Evolutionary conservation across 768 basidiomycete species (phyloP).

Genomic region (Rossbeevera mucosa): DNA sequence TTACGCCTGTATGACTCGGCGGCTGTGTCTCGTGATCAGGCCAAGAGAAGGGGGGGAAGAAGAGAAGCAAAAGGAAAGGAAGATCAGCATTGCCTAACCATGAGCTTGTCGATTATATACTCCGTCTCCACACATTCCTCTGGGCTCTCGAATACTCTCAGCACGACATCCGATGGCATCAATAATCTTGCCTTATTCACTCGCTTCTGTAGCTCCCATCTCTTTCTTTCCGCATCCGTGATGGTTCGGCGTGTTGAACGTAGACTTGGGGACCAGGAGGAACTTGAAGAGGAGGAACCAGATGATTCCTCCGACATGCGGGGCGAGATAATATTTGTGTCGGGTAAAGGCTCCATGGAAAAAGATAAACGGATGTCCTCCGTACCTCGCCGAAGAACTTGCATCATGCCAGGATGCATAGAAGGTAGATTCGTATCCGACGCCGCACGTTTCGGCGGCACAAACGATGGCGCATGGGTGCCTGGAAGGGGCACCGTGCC

Average conservation of each 20-base stretch:
- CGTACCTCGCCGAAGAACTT: conserved; percentile 12
- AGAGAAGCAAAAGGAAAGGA: not conserved
- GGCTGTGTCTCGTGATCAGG: not conserved
- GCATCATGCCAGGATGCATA: conserved; percentile 4
- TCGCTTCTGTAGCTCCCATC: conserved; percentile 56
- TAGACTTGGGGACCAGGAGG: conserved; percentile 18
- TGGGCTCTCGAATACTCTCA: conserved; percentile 67
- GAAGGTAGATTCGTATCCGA: conserved; percentile 19
- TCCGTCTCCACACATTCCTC: conserved; percentile 63
- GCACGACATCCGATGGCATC: conserved; percentile 51
- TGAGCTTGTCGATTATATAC: conserved; percentile 33
- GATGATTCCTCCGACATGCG: conserved; percentile 26
- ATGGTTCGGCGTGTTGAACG: conserved; percentile 21
- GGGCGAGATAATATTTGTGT: conserved; percentile 2
- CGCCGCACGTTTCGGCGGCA: conserved; percentile 13
- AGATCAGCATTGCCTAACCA: not conserved
- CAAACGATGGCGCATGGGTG: not conserved
- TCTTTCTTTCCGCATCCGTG: conserved; percentile 52
- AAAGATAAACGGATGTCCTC: conserved; percentile 13
- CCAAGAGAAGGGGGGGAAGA: not conserved
- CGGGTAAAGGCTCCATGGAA: conserved; percentile 12
- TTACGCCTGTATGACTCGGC: not conserved
- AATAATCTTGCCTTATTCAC: conserved; percentile 57
- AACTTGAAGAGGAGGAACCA: conserved; percentile 20
- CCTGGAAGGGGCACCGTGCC: conserved; percentile 5